phyloP scores from a whole-genome alignment of 306 rosid species.

The Elaeagnus macrophylla region DNA sequence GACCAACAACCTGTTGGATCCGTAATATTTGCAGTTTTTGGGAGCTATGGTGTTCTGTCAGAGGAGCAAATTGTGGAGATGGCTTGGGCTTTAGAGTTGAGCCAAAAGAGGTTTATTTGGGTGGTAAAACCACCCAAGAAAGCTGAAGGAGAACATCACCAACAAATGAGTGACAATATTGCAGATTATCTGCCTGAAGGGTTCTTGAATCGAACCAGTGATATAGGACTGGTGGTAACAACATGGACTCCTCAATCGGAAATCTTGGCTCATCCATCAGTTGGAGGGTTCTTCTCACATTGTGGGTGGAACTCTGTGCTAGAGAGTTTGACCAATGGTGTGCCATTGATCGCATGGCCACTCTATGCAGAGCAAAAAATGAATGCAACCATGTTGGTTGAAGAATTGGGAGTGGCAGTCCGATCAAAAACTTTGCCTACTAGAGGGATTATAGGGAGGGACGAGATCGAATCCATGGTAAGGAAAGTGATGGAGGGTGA shows the following conservation, averaged over 20 bases:
- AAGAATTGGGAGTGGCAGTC: constrained; percentile 22
- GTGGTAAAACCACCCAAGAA: constrained; percentile 38
- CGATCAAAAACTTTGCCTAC: constrained; percentile 5
- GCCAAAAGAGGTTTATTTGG: constrained; percentile 47
- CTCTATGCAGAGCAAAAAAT: constrained; percentile 22
- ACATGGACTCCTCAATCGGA: constrained; percentile 21
- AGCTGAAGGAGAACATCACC: constrained; percentile 8
- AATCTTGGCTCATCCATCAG: constrained; percentile 9
- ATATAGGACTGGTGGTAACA: not conserved
- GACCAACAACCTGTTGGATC: constrained; percentile 45
- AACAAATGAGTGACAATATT: not conserved
- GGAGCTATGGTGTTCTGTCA: constrained; percentile 51
- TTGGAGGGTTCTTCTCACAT: constrained; percentile 22
- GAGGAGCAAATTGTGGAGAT: constrained; percentile 27
- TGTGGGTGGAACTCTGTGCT: constrained; percentile 23
- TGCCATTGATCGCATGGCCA: constrained; percentile 22
- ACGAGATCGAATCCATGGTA: constrained; percentile 20
- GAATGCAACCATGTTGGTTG: constrained; percentile 15
- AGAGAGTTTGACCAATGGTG: constrained; percentile 12
- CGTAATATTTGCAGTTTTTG: constrained; percentile 43
- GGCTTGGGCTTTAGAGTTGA: constrained; percentile 41
- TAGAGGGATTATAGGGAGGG: constrained; percentile 20
- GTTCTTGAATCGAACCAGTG: constrained; percentile 12
- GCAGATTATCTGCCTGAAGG: constrained; percentile 12
- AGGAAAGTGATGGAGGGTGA: constrained; percentile 26